Evolutionary conservation across 495 filamentous ascomycete genomes (phyloP).

Genomic region (Neurospora sp.): DNA sequence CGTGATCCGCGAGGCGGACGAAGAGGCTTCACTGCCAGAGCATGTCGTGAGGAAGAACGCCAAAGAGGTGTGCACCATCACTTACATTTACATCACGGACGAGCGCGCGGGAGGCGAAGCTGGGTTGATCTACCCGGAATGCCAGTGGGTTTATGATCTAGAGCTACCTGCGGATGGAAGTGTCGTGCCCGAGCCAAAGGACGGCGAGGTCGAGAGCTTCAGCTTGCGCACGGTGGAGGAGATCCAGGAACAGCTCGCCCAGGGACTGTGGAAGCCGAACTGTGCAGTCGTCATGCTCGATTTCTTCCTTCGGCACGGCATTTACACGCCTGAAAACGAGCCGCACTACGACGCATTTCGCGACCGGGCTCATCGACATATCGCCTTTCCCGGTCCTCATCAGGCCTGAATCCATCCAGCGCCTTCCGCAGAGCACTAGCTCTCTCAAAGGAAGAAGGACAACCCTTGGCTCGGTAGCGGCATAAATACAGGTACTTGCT

Average conservation of each 20-base stretch:
- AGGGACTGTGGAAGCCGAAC: slow-evolving; percentile 86
- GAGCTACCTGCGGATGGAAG: slow-evolving; percentile 51
- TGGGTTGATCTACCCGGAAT: slow-evolving; percentile 83
- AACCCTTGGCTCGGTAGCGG: background rate
- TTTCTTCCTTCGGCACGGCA: slow-evolving; percentile 82
- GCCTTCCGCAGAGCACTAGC: background rate
- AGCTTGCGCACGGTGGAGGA: slow-evolving; percentile 63
- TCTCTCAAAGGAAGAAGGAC: background rate
- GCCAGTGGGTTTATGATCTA: slow-evolving; percentile 85
- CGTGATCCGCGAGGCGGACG: slow-evolving; percentile 73
- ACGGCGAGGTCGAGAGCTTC: slow-evolving; percentile 85
- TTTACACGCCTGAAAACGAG: slow-evolving; percentile 76
- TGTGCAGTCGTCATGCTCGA: slow-evolving; percentile 75
- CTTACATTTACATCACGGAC: slow-evolving; percentile 78
- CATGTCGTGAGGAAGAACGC: slow-evolving; percentile 50
- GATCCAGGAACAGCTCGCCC: slow-evolving; percentile 57
- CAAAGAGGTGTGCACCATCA: slow-evolving; percentile 56
- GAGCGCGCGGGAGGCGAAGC: slow-evolving; percentile 71
- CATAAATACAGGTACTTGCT: slow-evolving; percentile 5
- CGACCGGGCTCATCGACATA: slow-evolving; percentile 62
- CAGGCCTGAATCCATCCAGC: slow-evolving; percentile 20
- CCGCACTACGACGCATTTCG: slow-evolving; percentile 69
- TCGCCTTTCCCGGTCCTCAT: slow-evolving; percentile 67
- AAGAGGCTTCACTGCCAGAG: slow-evolving; percentile 81
- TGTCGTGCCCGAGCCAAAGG: slow-evolving; percentile 61